These are phyloP conservation scores for Fusarium globosum DNA, from an alignment of 2,329 filamentous ascomycete species.

Conservation along the genomic window DNA sequence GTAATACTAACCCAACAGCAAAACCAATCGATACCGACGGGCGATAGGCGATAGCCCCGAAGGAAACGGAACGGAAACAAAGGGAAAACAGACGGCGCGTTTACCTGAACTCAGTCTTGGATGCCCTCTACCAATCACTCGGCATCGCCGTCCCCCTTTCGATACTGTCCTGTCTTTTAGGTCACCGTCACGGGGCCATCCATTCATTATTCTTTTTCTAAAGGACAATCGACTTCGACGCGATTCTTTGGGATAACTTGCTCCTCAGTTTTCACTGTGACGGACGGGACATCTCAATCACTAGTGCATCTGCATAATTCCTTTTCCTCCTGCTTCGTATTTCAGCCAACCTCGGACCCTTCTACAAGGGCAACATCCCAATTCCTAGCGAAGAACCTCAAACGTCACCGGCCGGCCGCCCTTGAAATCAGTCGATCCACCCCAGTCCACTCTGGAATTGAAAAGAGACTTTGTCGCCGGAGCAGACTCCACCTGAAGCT, in stretches of 20 bases:
- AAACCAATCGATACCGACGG: slow-evolving; percentile 24
- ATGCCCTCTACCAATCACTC: slow-evolving; percentile 36
- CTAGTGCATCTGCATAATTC: slow-evolving; percentile 28
- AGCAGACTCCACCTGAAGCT: slow-evolving; percentile 31
- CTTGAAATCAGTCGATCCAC: slow-evolving; percentile 41
- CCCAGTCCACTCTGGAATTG: slow-evolving; percentile 29
- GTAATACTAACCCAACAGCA: slow-evolving; percentile 37
- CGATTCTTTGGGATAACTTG: slow-evolving; percentile 6
- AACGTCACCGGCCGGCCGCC: slow-evolving; percentile 37
- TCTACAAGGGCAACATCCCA: slow-evolving; percentile 19
- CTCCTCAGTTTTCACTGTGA: slow-evolving; percentile 2
- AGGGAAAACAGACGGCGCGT: slow-evolving; percentile 27
- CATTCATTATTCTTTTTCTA: slow-evolving; percentile 30
- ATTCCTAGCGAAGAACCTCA: slow-evolving; percentile 35
- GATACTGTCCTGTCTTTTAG: slow-evolving; percentile 27
- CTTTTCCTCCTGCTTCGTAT: slow-evolving; percentile 9
- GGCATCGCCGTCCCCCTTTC: slow-evolving; percentile 31
- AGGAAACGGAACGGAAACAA: slow-evolving; percentile 16
- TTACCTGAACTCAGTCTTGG: slow-evolving; percentile 20
- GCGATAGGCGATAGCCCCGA: slow-evolving; percentile 30
- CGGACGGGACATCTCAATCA: slow-evolving; percentile 2
- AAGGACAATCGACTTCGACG: slow-evolving; percentile 11
- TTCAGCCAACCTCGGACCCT: slow-evolving; percentile 25
- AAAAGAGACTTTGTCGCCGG: slow-evolving; percentile 28
- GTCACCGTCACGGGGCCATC: slow-evolving; percentile 32